These are phyloP conservation scores for Acidomyces sp. DNA, from an alignment of 495 filamentous ascomycete genomes.

Conservation along the genomic window DNA sequence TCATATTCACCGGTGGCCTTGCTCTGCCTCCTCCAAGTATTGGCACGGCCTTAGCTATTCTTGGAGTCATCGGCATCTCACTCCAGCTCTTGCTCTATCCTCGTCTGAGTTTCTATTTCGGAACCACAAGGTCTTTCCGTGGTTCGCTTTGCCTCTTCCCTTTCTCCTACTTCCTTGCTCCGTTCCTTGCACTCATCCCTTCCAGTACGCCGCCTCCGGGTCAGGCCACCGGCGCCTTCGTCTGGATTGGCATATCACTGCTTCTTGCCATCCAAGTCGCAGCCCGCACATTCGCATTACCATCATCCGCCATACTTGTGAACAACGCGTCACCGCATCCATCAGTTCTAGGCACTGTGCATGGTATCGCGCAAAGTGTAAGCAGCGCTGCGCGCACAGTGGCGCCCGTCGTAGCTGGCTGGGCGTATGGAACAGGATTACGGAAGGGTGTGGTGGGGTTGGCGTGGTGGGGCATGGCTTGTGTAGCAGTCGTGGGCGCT, in stretches of 20 bases:
- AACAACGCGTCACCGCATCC: constrained; percentile 55
- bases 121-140: constrained; percentile 48
- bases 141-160: constrained; percentile 51
- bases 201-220: constrained; percentile 20
- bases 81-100: constrained; percentile 63
- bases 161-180: constrained; percentile 49
- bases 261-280: constrained; percentile 56
- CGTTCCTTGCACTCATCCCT: constrained; percentile 53
- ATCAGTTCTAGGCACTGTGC: constrained; percentile 51
- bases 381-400: constrained; percentile 46
- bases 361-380: constrained; percentile 55
- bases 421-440: constrained; percentile 50
- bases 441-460: constrained; percentile 51
- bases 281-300: constrained; percentile 58
- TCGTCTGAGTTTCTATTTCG: constrained; percentile 42
- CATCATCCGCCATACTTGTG: constrained; percentile 53
- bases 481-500: constrained; percentile 47
- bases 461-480: constrained; percentile 59
- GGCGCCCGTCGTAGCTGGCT: constrained; percentile 53
- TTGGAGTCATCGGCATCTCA: constrained; percentile 55
- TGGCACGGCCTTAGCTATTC: constrained; percentile 54
- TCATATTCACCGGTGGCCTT: constrained; percentile 61
- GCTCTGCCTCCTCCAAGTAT: constrained; percentile 55
- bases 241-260: constrained; percentile 49
- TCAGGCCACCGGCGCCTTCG: constrained; percentile 45